phyloP scores from a whole-genome alignment of 306 rosid species.

The Cicer judaicum region DNA sequence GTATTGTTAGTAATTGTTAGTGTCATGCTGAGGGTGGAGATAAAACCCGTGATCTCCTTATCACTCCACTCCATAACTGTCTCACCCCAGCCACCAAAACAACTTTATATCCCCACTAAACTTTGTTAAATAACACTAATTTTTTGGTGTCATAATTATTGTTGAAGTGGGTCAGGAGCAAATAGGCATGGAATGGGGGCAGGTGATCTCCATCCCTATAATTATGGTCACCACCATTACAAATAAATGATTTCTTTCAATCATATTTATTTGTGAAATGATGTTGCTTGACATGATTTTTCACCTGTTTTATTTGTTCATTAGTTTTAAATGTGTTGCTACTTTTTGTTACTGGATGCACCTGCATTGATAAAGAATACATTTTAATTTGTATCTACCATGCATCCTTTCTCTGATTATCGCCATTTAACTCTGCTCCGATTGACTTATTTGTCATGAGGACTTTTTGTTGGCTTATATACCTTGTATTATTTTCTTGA shows the following conservation, averaged over 20 bases:
- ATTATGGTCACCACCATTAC: constrained; percentile 20
- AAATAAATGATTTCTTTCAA: neutral
- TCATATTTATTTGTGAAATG: neutral
- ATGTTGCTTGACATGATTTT: constrained; percentile 14
- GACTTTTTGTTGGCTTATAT: constrained; percentile 36
- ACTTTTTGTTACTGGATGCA: constrained; percentile 23
- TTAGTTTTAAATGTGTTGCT: neutral
- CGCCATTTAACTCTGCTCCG: constrained; percentile 9
- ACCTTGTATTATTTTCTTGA: constrained; percentile 34
- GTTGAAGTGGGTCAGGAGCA: constrained; percentile 14
- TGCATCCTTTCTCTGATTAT: neutral
- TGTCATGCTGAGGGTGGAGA: too few species aligned
- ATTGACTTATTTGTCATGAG: constrained; percentile 20
- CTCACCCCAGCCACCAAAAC: too few species aligned
- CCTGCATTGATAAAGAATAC: constrained; percentile 20
- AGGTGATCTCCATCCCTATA: neutral
- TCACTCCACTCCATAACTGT: too few species aligned
- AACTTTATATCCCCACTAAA: neutral
- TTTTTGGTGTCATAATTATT: neutral
- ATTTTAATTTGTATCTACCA: constrained; percentile 6
- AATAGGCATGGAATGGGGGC: constrained; percentile 21
- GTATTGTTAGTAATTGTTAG: too few species aligned
- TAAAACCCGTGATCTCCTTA: too few species aligned
- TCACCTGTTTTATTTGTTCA: constrained; percentile 9
- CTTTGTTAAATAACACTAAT: constrained; percentile 4